phyloP scores from a whole-genome alignment of 208 protist genomes.

The Kentomonas sorsogonicus region DNA sequence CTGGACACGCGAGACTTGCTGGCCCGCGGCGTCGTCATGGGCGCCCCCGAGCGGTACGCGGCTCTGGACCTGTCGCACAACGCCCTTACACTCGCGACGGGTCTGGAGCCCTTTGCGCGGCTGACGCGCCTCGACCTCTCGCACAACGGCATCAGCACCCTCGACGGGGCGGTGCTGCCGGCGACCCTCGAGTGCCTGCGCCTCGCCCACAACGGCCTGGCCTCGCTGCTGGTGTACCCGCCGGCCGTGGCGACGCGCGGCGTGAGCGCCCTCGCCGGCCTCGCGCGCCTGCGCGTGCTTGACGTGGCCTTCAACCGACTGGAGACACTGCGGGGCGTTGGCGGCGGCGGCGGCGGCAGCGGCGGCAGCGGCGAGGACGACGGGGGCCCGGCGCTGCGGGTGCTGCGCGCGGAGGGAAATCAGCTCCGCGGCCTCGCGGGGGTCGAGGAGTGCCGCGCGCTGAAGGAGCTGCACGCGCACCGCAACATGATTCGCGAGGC shows the following conservation, averaged over 20 bases:
- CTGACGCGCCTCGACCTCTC: constrained; percentile 54
- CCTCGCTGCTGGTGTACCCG: constrained; percentile 29
- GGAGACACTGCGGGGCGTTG: constrained; percentile 38
- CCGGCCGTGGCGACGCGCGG: not conserved
- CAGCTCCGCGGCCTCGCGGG: constrained; percentile 34
- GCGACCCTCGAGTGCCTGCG: constrained; percentile 47
- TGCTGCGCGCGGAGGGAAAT: constrained; percentile 61
- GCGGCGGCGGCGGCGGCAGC: too few species aligned
- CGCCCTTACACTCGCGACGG: too few species aligned
- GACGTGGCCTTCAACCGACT: constrained; percentile 74
- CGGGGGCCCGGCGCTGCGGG: constrained; percentile 28
- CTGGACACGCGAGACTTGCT: too few species aligned
- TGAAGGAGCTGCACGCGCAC: constrained; percentile 44
- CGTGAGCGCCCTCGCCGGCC: constrained; percentile 37
- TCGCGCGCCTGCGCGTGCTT: constrained; percentile 44
- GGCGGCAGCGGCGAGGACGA: too few species aligned
- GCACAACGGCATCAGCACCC: constrained; percentile 50
- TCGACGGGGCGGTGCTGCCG: constrained; percentile 44
- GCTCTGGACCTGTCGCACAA: too few species aligned
- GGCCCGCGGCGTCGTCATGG: too few species aligned
- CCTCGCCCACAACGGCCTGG: constrained; percentile 72
- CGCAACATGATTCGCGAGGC: constrained; percentile 58
- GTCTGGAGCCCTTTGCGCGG: constrained; percentile 22
- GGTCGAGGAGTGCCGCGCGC: constrained; percentile 43
- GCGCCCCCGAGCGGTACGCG: too few species aligned